A percentile compares a stretch with the other conserved stretches of the same genome.
phyloP scores from a whole-genome alignment of 805 yeast species.

The Vanderwaltozyma verrucispora region DNA sequence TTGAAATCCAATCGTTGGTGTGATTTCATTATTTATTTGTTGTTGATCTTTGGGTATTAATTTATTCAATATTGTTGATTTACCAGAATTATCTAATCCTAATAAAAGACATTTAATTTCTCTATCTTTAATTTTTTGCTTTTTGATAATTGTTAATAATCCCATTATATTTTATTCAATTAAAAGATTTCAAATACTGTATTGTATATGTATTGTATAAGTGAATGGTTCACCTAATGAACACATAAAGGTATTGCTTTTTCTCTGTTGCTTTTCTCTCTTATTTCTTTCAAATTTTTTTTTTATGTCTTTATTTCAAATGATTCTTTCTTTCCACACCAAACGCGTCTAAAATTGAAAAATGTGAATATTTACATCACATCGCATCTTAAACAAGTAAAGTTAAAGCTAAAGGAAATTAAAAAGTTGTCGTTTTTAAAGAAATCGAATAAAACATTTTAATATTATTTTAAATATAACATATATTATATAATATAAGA shows the following conservation, averaged over 20 bases:
- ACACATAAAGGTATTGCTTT: not conserved
- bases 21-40: conserved; percentile 36
- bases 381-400: too few species aligned
- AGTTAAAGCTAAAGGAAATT: too few species aligned
- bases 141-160: conserved; percentile 62
- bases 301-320: too few species aligned
- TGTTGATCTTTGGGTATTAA: conserved; percentile 33
- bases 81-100: conserved; percentile 89
- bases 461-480: too few species aligned
- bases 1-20: conserved; percentile 88
- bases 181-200: not conserved
- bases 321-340: too few species aligned
- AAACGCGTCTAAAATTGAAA: too few species aligned
- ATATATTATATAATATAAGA: too few species aligned
- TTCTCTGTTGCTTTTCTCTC: too few species aligned
- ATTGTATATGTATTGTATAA: not conserved
- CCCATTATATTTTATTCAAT: conserved; percentile 47
- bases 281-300: too few species aligned
- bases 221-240: not conserved
- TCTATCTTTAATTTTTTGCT: conserved; percentile 70
- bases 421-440: too few species aligned
- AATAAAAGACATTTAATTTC: conserved; percentile 67
- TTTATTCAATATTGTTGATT: conserved; percentile 67
- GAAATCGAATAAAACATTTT: too few species aligned
- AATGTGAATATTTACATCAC: too few species aligned